Evolutionary conservation across 2,329 filamentous ascomycete genomes (phyloP).

Genomic region (Penicillium sp.): DNA sequence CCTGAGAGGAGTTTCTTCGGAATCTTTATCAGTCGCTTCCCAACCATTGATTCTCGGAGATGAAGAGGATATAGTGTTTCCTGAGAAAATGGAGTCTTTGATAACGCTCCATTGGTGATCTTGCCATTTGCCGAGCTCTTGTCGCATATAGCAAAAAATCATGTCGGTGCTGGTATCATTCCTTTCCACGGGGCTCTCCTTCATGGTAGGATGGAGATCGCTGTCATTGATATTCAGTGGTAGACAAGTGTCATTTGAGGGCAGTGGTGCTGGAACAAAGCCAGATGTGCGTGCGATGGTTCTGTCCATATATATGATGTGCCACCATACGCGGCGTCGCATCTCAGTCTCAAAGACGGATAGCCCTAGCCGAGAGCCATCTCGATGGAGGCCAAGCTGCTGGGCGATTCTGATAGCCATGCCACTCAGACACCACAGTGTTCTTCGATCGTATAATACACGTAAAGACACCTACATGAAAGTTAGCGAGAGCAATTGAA

Average conservation of each 20-base stretch:
- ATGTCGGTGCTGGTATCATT: conserved; percentile 45
- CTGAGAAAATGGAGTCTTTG: conserved; percentile 31
- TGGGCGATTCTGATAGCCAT: conserved; percentile 40
- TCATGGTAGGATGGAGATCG: conserved; percentile 47
- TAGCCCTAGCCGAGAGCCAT: conserved; percentile 46
- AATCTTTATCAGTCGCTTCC: conserved; percentile 30
- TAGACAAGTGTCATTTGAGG: conserved; percentile 37
- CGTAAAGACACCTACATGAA: conserved; percentile 27
- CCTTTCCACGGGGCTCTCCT: conserved; percentile 46
- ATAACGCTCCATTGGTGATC: not conserved
- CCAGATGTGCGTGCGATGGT: conserved; percentile 6
- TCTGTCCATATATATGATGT: conserved; percentile 29
- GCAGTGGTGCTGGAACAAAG: conserved; percentile 1
- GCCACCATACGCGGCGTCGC: conserved; percentile 51
- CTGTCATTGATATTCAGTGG: conserved; percentile 52
- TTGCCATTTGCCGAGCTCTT: conserved; percentile 44
- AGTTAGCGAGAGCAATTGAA: not conserved
- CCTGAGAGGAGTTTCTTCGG: conserved; percentile 27
- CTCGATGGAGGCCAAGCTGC: conserved; percentile 49
- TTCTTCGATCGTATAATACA: conserved; percentile 44
- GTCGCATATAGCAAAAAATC: conserved; percentile 50
- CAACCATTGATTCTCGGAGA: conserved; percentile 21
- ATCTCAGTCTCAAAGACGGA: conserved; percentile 50
- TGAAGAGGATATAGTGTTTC: conserved; percentile 31
- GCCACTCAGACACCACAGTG: conserved; percentile 40